Evolutionary conservation across 2,329 filamentous ascomycete species (phyloP), one percentile per base, ranked within the genome.

Genomic region (Elsinoe arachidis): DNA sequence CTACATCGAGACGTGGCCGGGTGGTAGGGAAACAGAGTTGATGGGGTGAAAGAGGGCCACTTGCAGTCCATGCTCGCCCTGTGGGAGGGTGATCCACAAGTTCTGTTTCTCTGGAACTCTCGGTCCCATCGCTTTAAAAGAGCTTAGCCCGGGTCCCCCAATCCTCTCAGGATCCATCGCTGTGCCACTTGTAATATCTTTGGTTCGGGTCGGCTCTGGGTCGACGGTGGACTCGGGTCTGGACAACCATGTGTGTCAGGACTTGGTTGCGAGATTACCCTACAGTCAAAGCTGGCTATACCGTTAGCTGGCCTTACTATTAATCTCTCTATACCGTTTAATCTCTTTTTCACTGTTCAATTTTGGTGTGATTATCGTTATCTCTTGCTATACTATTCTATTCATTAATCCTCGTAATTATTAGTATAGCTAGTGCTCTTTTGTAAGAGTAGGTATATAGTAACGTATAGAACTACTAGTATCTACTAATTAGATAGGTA

Each of bases 101-200:
- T 37, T 39, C 49, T 34, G 38, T 53, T 38, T 38, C 49, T 53
- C 49, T 53, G 49, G 49, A 38, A 53, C 49, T 53, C 49, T 53
- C 33, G 49, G 30, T 38, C 26, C 35, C 49, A 35, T 35, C 49
- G n/a, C 49, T 39, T 21, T 17, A 53, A 30, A 53, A 26, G 49
- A 53, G 49, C 49, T 53, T 53, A 53, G 49, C 49, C 49, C 19
- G 30, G 26, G 33, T 15, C 49, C 49, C 34, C 19, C 30, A 14
- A 35, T 35, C 46, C n/a, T 51, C 26, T 51, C 34, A 14, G 21
- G 30, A 17, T 15, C 46, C 26, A 51, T 34, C 33, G 30, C 21
- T 26, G 46, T 51, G 46, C 30, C 46, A 34, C 30, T 21, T 14
- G 12, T 23, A 7, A 30, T 15, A 35, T 15, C 17, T 6, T 51